phyloP scores from a whole-genome alignment of 108 stramenopile species.

The Schizochytrium sp. region DNA sequence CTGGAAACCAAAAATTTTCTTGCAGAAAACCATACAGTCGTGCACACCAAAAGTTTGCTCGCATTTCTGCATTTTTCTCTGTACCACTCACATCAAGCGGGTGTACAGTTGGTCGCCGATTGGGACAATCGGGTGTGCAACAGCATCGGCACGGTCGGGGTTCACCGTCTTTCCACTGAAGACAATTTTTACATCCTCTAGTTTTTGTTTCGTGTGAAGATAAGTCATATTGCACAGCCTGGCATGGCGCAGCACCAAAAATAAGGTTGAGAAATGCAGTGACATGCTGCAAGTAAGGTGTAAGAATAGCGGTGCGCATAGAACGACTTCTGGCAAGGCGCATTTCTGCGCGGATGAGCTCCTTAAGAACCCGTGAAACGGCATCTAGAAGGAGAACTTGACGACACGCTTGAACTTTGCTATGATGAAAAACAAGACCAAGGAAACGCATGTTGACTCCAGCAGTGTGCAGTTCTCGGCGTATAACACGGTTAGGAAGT shows the following conservation, averaged over 20 bases:
- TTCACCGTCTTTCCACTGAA: background rate
- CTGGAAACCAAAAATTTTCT: slow-evolving; percentile 10
- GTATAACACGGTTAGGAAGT: background rate
- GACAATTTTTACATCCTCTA: background rate
- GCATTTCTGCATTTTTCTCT: background rate
- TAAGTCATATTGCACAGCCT: background rate
- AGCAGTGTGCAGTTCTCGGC: background rate
- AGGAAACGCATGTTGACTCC: slow-evolving; percentile 51
- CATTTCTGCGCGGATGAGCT: slow-evolving; percentile 41
- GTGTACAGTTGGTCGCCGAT: background rate
- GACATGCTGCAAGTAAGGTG: slow-evolving; percentile 11
- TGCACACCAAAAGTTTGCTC: slow-evolving; percentile 32
- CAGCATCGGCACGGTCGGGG: background rate
- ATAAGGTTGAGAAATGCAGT: background rate
- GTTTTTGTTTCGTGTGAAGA: background rate
- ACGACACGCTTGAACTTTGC: background rate
- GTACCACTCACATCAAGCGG: background rate
- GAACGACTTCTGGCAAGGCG: background rate
- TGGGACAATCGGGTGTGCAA: background rate
- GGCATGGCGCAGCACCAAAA: background rate
- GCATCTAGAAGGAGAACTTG: background rate
- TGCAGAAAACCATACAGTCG: slow-evolving; percentile 46
- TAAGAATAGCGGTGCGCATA: slow-evolving; percentile 11
- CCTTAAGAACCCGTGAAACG: slow-evolving; percentile 16
- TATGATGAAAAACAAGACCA: background rate